These are phyloP conservation scores for Tetragonia tetragonoides DNA, from an alignment of 148 eudicot genomes.

Conservation along the genomic window DNA sequence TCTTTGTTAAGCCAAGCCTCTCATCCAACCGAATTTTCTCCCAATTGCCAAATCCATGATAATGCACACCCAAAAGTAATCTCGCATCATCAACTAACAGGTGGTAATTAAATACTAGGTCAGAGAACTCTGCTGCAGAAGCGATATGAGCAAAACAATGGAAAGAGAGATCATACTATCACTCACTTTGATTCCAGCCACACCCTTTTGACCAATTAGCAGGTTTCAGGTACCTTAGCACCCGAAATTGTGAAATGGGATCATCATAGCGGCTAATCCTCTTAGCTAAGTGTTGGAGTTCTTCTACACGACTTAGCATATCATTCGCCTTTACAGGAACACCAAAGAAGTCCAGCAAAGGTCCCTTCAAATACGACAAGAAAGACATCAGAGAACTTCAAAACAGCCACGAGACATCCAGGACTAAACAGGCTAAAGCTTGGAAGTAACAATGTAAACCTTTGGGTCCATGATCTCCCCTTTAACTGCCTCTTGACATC, in stretches of 20 bases:
- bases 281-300: conserved; percentile 85
- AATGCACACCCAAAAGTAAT: conserved; percentile 88
- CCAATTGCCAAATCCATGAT: conserved; percentile 99
- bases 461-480: conserved; percentile 65
- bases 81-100: conserved; percentile 89
- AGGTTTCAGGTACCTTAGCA: conserved; percentile 81
- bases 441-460: conserved; percentile 33
- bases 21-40: conserved; percentile 92
- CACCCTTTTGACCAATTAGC: conserved; percentile 99
- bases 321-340: conserved; percentile 97
- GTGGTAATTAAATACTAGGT: conserved; percentile 1
- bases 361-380: conserved; percentile 54
- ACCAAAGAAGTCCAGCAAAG: conserved; percentile 90
- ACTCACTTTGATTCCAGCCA: conserved; percentile 99
- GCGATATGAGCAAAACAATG: neutral
- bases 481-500: conserved; percentile 82
- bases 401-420: neutral
- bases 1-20: conserved; percentile 77
- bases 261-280: conserved; percentile 71
- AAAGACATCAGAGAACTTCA: conserved; percentile 14
- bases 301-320: conserved; percentile 76
- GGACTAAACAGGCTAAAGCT: neutral
- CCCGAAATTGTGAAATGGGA: conserved; percentile 82
- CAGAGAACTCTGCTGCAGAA: conserved; percentile 6
- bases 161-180: neutral